Evolutionary conservation across 1,284 basidiomycete genomes (phyloP).

Genomic region (Puccinia hordei): DNA sequence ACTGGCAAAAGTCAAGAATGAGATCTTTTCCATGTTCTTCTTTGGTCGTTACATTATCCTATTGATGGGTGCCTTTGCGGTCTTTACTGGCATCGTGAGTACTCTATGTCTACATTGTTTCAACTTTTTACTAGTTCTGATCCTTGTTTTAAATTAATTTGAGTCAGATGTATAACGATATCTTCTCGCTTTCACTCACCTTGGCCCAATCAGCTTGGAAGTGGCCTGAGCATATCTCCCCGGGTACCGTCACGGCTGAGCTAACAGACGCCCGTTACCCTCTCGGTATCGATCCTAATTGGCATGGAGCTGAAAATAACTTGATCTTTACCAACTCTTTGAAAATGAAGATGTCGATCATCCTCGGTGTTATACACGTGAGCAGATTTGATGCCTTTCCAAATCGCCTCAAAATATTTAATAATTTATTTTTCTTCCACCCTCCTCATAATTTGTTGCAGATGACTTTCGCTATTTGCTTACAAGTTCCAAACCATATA

Average conservation of each 20-base stretch:
- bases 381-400: conserved; percentile 58
- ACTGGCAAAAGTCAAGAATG: conserved; percentile 67
- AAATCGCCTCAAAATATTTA: conserved; percentile 38
- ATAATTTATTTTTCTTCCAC: not conserved
- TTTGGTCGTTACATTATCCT: conserved; percentile 97
- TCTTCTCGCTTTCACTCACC: conserved; percentile 91
- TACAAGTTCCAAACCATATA: conserved; percentile 41
- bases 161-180: conserved; percentile 90
- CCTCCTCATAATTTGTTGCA: conserved; percentile 59
- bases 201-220: conserved; percentile 87
- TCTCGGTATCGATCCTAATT: conserved; percentile 91
- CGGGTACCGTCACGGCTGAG: conserved; percentile 62
- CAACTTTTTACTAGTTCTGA: not conserved
- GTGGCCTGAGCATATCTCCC: conserved; percentile 63
- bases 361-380: conserved; percentile 94
- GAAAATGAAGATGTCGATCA: conserved; percentile 99
- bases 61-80: conserved; percentile 92
- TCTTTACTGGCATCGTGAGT: conserved; percentile 58
- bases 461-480: conserved; percentile 58
- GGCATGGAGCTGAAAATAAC: conserved; percentile 90
- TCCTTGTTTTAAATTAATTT: conserved; percentile 6
- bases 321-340: conserved; percentile 97
- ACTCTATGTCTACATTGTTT: not conserved
- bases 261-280: conserved; percentile 75
- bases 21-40: conserved; percentile 89